A percentile compares a stretch with the other conserved stretches of the same genome.
phyloP scores from a whole-genome alignment of 768 basidiomycete genomes.

The Xanthoconium stramineum region DNA sequence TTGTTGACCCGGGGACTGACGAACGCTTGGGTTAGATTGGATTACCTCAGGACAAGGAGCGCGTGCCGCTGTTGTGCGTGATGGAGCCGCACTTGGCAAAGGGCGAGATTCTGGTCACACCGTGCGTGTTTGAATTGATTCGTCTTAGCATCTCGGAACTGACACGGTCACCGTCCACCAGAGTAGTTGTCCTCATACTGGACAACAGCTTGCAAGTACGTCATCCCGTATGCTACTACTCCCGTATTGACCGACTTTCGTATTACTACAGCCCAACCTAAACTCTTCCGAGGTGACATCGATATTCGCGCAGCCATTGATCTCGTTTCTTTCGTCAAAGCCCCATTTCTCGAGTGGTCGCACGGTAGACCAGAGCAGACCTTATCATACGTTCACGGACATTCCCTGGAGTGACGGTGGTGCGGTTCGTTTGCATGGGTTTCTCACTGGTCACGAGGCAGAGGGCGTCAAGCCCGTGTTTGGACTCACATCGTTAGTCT shows the following conservation, averaged over 20 bases:
- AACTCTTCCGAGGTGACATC: conserved; percentile 75
- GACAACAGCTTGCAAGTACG: conserved; percentile 69
- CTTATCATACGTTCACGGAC: conserved; percentile 68
- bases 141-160: not conserved
- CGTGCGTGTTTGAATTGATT: conserved; percentile 50
- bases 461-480: conserved; percentile 87
- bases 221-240: not conserved
- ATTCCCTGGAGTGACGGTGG: conserved; percentile 41
- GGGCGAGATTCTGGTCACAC: conserved; percentile 73
- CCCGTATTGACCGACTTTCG: not conserved
- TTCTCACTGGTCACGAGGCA: conserved; percentile 82
- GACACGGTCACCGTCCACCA: conserved; percentile 27
- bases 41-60: conserved; percentile 65
- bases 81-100: conserved; percentile 78
- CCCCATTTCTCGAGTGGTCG: conserved; percentile 60
- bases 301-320: conserved; percentile 83
- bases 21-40: conserved; percentile 58
- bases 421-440: conserved; percentile 59
- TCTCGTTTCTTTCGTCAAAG: conserved; percentile 61
- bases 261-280: conserved; percentile 59
- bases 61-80: conserved; percentile 72
- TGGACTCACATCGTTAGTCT: conserved; percentile 79
- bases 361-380: conserved; percentile 40
- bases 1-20: not conserved
- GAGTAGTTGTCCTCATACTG: conserved; percentile 81